Evolutionary conservation across 257 asterid species (phyloP), one percentile per base, ranked within the genome.

Genomic region (Marsdenia floribunda): DNA sequence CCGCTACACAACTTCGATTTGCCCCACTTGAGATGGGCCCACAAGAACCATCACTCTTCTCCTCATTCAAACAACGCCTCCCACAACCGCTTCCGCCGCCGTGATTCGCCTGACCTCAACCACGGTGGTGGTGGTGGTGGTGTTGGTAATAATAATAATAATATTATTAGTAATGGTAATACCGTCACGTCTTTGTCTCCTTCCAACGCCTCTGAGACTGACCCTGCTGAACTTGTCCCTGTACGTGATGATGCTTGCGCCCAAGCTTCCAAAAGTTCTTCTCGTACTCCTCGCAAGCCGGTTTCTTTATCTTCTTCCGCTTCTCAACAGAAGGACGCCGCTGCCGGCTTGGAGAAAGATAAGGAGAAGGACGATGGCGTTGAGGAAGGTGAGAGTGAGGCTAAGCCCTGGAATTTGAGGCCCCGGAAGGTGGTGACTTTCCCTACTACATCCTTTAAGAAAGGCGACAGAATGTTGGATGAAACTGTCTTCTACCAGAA

Each of bases 1-100:
- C 93, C 96, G 61, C 84, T 92, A 67, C 97, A 90, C 87, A 88
- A 92, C 87, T 92, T 92, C 82, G 82, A 92, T 33, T 33, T 92
- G 57, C 81, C 96, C 81, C 84, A 78, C 68, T 86, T 92, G 71
- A 84, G 81, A 81, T 92, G 97, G 97, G 91, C 90, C 75, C 91
- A 86, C 84, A 89, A 88, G 77, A 85, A 68, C 67, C 77, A 88
- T 68, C 77, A 73, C 54, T 35, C 65, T 46, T 35, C 65, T 46
- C 64, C 37, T 37, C 53, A 59, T 74, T 70, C 87, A 5, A 55
- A 55, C 26, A 55, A 21, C 75, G 57, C 85, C 76, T 49, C 82
- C 76, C 80, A 76, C 80, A 86, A 83, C 77, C 87, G 89, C 78
- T 76, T 74, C 79, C 89, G 88, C 84, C 93, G 89, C 80, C 88